Base-by-base conservation (phyloP, 768 basidiomycete species). In the Mycena capillaripes region DNA sequence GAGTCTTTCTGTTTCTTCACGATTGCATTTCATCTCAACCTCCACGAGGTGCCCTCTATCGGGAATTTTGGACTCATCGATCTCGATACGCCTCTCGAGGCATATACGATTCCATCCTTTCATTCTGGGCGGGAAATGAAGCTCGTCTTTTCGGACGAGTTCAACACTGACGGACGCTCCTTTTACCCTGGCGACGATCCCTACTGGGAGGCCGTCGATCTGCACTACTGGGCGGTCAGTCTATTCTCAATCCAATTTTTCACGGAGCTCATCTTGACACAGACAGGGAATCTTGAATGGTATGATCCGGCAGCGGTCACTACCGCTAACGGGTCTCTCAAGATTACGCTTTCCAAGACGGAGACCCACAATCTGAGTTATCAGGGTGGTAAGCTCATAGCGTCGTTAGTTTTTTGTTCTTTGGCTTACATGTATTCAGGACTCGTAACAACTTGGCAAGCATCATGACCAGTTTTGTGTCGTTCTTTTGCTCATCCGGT, bases 61-160 rank as follows among this genome's bases (percentile, higher is more conserved):
- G 72, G 68, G 3, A 73, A 73, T 44, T 73, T 66, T 23, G 72
- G 68, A 3, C 64, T 73, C 29, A 93, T 97, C 71, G 95, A 97
- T 80, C 76, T 86, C 32, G 91, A 95, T 23, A 97, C 96, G 2
- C 95, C 94, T 0, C 67, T 82, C 72, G 80, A 86, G 38, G 88
- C 85, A 16, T 84, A 90, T 79, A 88, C 89, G 19, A 85, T 85
- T 36, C 77, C 78, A 4, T 89, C 90, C 6, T 90, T 89, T 72
- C 76, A 79, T 75, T 86, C 91, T 27, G 82, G 84, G 12, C 81
- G 88, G 64, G 81, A 87, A 71, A 75, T 91, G 82, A 89, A 91
- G 66, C 86, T 97, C 19, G 91, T 96, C 5, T 97, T 96, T 80
- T 69, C 68, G 0, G 96, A 97, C 81, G 96, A 97, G 80, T 97